phyloP scores from a whole-genome alignment of 139 green algal species.

The Closterium sp. region DNA sequence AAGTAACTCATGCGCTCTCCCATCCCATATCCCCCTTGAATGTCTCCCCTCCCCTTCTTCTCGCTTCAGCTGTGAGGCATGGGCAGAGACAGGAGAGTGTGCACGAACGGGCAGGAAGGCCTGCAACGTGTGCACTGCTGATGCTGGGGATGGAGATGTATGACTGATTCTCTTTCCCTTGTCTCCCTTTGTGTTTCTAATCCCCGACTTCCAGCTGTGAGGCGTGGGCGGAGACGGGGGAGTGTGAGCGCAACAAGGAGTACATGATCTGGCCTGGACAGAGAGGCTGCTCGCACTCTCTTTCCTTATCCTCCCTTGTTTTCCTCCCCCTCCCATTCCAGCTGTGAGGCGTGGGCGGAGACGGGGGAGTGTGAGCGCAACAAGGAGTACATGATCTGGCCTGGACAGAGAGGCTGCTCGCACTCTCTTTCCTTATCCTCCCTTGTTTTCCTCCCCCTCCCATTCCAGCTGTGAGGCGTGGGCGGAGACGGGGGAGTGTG shows the following conservation, averaged over 20 bases:
- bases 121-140: too few species aligned
- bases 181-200: too few species aligned
- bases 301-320: not conserved
- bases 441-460: not conserved
- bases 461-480: not conserved
- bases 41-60: not conserved
- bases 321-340: not conserved
- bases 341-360: not conserved
- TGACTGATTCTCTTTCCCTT: too few species aligned
- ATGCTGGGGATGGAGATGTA: too few species aligned
- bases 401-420: not conserved
- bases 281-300: too few species aligned
- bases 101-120: too few species aligned
- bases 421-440: not conserved
- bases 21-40: not conserved
- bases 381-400: not conserved
- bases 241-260: conserved; percentile 56
- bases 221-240: conserved; percentile 52
- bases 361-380: not conserved
- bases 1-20: not conserved
- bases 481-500: not conserved
- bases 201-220: conserved; percentile 14
- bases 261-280: too few species aligned
- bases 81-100: too few species aligned
- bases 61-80: not conserved